Base-by-base conservation (phyloP, 1,139 yeast species). In the Kodamaea alishanica region DNA sequence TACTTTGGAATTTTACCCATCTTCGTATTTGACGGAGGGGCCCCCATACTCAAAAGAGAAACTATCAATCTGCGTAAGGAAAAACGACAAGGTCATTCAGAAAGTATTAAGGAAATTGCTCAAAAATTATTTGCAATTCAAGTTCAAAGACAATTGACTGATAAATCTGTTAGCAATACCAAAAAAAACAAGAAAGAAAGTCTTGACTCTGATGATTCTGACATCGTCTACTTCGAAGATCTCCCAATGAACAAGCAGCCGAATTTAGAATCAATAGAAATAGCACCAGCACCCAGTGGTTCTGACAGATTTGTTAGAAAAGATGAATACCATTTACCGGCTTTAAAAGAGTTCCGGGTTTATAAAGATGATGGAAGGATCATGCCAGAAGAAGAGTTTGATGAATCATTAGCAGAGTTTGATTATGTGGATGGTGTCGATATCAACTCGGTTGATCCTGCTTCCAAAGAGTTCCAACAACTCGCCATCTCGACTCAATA, bases 1-100 rank as follows among this genome's bases (percentile, higher is more conserved):
- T 94, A 80, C 58, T 87, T 82, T 65, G 98, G 97, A 0, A 88
- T 94, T 26, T 74, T 71, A 41, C 98, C 99, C 0, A 85, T 94
- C 8, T 94, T 94, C 70, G 96, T 94, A 0, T 94, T 94, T 65
- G 99, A 94, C 65, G 99, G 99, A 15, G 96, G 95, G 1, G 97
- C 96, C 0, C 98, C 98, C 0, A 73, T 74, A 1, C 65, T 92
- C 53, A 94, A 94, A 63, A 69, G 82, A 46, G 78, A 80, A 41
- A 90, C 97, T 0, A 83, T 90, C 15, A 68, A 70, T 26, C 73
- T 76, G 44, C 72, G 97, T 49, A 75, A 80, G 47, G 85, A 84
- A 49, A 66, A 85, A 45, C 67, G 97, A 34, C 83, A 81, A 49
- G 95, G 89, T 2, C 76, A 87, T 40, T 65, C 82, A 41, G 90